Conservation (phyloP, 2,329 filamentous ascomycete genomes). For the Stylonectria norvegica region DNA sequence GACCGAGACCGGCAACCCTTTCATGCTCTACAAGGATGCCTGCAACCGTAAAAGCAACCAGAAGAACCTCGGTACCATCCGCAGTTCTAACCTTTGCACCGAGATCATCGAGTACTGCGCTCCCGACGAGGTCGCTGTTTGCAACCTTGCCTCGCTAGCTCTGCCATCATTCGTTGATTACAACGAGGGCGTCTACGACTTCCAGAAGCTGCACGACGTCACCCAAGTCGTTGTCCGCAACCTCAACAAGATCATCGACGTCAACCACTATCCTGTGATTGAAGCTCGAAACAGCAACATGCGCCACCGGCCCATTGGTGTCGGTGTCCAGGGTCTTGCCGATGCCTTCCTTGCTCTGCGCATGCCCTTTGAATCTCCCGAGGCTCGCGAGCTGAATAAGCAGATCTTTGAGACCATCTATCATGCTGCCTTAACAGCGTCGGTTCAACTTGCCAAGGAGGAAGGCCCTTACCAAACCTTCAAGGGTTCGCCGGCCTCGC, state of each 20-base stretch:
- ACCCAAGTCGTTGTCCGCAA: constrained; percentile 90
- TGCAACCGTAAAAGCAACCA: constrained; percentile 99
- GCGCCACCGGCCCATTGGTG: constrained; percentile 90
- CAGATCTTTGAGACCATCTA: constrained; percentile 99
- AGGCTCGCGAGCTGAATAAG: constrained; percentile 90
- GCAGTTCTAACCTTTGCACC: constrained; percentile 97
- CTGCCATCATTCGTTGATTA: constrained; percentile 90
- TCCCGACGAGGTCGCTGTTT: constrained; percentile 96
- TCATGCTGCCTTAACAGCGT: constrained; percentile 88
- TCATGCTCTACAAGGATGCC: constrained; percentile 99
- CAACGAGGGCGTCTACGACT: constrained; percentile 81
- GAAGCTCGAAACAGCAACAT: constrained; percentile 96
- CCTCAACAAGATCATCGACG: constrained; percentile 96
- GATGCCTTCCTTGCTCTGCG: constrained; percentile 97
- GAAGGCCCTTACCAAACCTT: constrained; percentile 86
- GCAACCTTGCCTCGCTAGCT: constrained; percentile 93
- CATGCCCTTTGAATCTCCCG: constrained; percentile 93
- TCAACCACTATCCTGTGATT: constrained; percentile 96
- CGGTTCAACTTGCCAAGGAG: constrained; percentile 78
- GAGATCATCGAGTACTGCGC: constrained; percentile 98
- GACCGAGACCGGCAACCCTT: constrained; percentile 97
- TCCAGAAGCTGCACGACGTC: constrained; percentile 94
- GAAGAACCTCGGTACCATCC: constrained; percentile 98
- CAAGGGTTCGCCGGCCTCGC: constrained; percentile 86
- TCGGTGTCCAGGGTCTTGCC: constrained; percentile 95